These are phyloP conservation scores for Bisporella sp. DNA, from an alignment of 2,329 filamentous ascomycete genomes.

Conservation along the genomic window DNA sequence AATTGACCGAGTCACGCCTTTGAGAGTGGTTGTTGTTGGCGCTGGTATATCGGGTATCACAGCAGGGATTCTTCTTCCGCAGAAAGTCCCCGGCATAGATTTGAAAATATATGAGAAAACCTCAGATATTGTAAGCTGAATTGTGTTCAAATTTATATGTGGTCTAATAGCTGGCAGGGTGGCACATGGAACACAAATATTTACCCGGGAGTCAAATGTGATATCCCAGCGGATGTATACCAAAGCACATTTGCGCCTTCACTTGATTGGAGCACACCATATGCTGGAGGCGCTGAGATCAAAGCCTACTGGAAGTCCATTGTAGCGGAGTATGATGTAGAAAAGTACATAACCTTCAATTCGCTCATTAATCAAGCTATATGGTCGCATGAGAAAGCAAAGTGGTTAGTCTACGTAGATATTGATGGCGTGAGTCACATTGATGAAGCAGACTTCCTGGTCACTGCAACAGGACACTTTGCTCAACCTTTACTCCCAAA, in stretches of 20 bases:
- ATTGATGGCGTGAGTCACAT: conserved; percentile 34
- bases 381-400: conserved; percentile 40
- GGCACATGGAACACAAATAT: background rate
- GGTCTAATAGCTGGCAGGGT: background rate
- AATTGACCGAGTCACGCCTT: conserved; percentile 11
- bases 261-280: conserved; percentile 59
- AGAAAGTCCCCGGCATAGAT: conserved; percentile 60
- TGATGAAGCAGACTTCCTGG: conserved; percentile 13
- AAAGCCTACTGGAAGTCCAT: conserved; percentile 57
- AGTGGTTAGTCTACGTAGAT: conserved; percentile 20
- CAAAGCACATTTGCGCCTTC: conserved; percentile 62
- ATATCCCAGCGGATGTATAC: conserved; percentile 42
- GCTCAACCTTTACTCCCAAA: conserved; percentile 58
- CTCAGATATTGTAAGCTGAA: conserved; percentile 36
- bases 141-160: conserved; percentile 11
- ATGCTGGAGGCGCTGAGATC: conserved; percentile 59
- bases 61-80: conserved; percentile 57
- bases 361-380: conserved; percentile 46
- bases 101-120: conserved; percentile 65
- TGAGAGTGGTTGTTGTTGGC: conserved; percentile 48
- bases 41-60: conserved; percentile 56
- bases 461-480: conserved; percentile 60
- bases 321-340: conserved; percentile 56
- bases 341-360: conserved; percentile 46
- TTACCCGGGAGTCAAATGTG: conserved; percentile 5